phyloP scores from a whole-genome alignment of 768 basidiomycete species.

The Leccinum broughii region DNA sequence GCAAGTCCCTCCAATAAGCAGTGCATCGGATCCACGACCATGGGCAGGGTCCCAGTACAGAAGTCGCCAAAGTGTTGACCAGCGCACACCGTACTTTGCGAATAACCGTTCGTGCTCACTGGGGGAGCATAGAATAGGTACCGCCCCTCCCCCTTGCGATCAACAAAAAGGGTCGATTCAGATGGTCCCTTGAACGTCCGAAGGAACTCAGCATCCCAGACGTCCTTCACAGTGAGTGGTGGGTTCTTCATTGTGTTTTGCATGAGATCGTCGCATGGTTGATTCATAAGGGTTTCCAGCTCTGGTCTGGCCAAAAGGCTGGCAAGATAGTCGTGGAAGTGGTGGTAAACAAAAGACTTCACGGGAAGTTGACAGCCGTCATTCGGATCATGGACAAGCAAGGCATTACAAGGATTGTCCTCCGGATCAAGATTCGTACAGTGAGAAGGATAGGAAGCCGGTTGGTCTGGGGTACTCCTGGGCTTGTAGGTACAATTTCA shows the following conservation, averaged over 20 bases:
- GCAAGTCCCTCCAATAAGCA: background rate
- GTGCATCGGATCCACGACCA: background rate
- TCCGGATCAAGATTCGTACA: too few species aligned
- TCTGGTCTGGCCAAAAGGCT: slow-evolving; percentile 1
- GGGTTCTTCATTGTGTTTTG: background rate
- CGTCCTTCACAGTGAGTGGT: background rate
- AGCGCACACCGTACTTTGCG: background rate
- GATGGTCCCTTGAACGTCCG: slow-evolving; percentile 9
- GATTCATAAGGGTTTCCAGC: slow-evolving; percentile 12
- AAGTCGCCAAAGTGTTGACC: background rate
- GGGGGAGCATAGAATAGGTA: slow-evolving; percentile 15
- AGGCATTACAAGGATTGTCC: background rate
- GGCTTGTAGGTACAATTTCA: too few species aligned
- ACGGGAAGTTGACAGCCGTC: background rate
- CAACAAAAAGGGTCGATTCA: slow-evolving; percentile 19
- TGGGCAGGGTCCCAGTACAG: background rate
- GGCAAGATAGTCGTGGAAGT: background rate
- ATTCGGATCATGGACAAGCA: background rate
- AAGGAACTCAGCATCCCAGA: slow-evolving; percentile 6
- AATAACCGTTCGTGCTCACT: background rate
- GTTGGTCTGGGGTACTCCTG: too few species aligned
- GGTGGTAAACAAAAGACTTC: background rate
- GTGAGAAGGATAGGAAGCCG: too few species aligned
- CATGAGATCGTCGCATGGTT: slow-evolving; percentile 2
- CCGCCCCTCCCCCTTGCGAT: slow-evolving; percentile 7